phyloP scores from a whole-genome alignment of 2,329 filamentous ascomycete species.

The Esteya vermicola region DNA sequence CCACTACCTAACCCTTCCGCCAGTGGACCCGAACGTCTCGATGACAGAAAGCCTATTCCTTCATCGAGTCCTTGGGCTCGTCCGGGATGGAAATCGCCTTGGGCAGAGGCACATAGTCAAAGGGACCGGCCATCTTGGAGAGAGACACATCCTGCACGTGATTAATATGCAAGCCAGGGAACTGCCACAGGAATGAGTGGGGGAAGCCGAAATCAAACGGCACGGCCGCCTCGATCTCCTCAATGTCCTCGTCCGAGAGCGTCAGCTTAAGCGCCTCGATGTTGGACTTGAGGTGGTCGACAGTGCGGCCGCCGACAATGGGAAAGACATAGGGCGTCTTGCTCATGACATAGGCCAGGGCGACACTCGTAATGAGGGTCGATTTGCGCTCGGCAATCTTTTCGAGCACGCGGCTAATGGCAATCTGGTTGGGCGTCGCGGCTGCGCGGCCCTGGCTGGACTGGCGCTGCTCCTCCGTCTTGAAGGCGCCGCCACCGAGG shows the following conservation, averaged over 20 bases:
- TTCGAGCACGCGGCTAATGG: conserved; percentile 30
- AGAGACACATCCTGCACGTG: conserved; percentile 28
- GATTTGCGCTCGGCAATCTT: conserved; percentile 31
- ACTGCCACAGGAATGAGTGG: conserved; percentile 40
- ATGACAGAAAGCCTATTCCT: conserved; percentile 24
- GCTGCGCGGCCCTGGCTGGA: conserved; percentile 18
- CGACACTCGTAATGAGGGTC: conserved; percentile 32
- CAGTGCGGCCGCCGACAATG: conserved; percentile 54
- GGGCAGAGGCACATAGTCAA: conserved; percentile 33
- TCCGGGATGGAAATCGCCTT: conserved; percentile 26
- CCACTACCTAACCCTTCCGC: background rate
- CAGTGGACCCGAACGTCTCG: background rate
- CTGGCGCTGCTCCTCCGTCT: conserved; percentile 17
- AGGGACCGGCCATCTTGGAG: conserved; percentile 29
- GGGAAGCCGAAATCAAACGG: conserved; percentile 57
- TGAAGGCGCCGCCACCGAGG: conserved; percentile 27
- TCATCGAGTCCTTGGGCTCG: conserved; percentile 12
- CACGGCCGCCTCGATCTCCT: conserved; percentile 47
- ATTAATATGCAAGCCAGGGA: too few relatives aligned
- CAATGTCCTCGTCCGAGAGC: conserved; percentile 46
- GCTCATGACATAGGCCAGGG: conserved; percentile 59
- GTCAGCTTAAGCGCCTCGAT: conserved; percentile 51
- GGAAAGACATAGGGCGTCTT: conserved; percentile 63
- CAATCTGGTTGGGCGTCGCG: conserved; percentile 38
- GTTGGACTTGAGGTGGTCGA: conserved; percentile 56